Evolutionary conservation across 2,329 filamentous ascomycete genomes (phyloP).

Genomic region (Ilyonectria sp.): DNA sequence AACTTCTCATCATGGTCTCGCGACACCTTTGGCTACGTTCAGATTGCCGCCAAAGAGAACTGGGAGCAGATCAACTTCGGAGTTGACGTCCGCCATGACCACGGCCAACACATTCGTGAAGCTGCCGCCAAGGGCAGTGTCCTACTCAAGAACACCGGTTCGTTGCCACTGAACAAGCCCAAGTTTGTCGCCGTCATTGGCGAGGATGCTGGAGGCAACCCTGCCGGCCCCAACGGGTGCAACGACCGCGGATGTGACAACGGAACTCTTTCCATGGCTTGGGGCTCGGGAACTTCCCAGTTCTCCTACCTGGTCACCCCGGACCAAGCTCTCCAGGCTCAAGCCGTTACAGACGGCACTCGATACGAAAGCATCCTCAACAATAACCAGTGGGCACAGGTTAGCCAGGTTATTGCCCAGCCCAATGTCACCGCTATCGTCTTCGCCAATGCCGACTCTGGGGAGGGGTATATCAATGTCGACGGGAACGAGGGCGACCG

Average conservation of each 20-base stretch:
- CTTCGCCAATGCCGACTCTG: slow-evolving; percentile 89
- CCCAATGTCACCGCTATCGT: slow-evolving; percentile 82
- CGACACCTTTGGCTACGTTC: slow-evolving; percentile 80
- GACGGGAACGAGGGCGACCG: slow-evolving; percentile 91
- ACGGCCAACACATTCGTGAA: slow-evolving; percentile 80
- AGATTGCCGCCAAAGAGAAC: slow-evolving; percentile 74
- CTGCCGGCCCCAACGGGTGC: slow-evolving; percentile 85
- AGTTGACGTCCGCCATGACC: slow-evolving; percentile 85
- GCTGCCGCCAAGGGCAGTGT: slow-evolving; percentile 87
- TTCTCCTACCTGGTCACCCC: slow-evolving; percentile 85
- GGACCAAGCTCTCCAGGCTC: slow-evolving; percentile 76
- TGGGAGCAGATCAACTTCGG: slow-evolving; percentile 82
- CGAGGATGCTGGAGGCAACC: slow-evolving; percentile 84
- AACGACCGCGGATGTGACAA: slow-evolving; percentile 73
- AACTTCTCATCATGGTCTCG: slow-evolving; percentile 93
- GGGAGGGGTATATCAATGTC: slow-evolving; percentile 88
- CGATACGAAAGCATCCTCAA: slow-evolving; percentile 77
- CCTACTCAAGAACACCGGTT: slow-evolving; percentile 87
- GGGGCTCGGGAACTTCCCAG: slow-evolving; percentile 82
- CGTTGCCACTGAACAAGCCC: slow-evolving; percentile 84
- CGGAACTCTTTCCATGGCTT: slow-evolving; percentile 80
- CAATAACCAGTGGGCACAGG: slow-evolving; percentile 75
- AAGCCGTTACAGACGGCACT: slow-evolving; percentile 72
- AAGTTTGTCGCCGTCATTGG: slow-evolving; percentile 84
- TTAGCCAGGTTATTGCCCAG: slow-evolving; percentile 72